These are phyloP conservation scores for Myxozyma kluyveri DNA, from an alignment of 805 yeast species.

Conservation along the genomic window DNA sequence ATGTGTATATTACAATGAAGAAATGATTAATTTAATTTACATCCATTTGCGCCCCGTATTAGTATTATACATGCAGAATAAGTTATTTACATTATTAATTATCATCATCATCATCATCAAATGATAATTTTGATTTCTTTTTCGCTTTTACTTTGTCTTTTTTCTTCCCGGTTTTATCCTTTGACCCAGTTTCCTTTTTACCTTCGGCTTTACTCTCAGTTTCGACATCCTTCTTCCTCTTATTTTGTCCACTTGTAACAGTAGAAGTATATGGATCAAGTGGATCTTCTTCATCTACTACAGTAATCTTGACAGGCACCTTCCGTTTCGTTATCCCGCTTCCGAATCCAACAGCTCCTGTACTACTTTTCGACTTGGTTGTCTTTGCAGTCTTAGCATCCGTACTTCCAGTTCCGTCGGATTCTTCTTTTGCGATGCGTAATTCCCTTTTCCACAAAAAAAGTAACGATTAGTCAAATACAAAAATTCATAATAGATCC, in stretches of 20 bases:
- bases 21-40: too few species aligned
- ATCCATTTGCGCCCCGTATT: too few species aligned
- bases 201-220: neutral
- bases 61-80: too few species aligned
- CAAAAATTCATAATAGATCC: neutral
- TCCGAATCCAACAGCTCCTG: slow-evolving; percentile 9
- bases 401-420: neutral
- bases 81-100: too few species aligned
- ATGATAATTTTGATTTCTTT: slow-evolving; percentile 12
- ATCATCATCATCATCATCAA: slow-evolving; percentile 67
- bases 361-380: slow-evolving; percentile 2
- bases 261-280: neutral
- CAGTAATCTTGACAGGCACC: neutral
- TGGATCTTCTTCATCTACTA: neutral
- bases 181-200: neutral
- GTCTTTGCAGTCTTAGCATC: neutral
- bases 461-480: neutral
- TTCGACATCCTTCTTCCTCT: neutral
- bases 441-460: slow-evolving; percentile 1
- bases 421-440: neutral
- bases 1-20: too few species aligned
- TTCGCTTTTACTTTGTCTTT: slow-evolving; percentile 4
- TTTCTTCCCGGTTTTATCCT: neutral
- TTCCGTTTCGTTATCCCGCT: slow-evolving; percentile 16
- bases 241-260: neutral